A percentile compares a stretch with the other conserved stretches of the same genome.
phyloP scores from a whole-genome alignment of 208 protist genomes.

The Leishmania amazonensis region DNA sequence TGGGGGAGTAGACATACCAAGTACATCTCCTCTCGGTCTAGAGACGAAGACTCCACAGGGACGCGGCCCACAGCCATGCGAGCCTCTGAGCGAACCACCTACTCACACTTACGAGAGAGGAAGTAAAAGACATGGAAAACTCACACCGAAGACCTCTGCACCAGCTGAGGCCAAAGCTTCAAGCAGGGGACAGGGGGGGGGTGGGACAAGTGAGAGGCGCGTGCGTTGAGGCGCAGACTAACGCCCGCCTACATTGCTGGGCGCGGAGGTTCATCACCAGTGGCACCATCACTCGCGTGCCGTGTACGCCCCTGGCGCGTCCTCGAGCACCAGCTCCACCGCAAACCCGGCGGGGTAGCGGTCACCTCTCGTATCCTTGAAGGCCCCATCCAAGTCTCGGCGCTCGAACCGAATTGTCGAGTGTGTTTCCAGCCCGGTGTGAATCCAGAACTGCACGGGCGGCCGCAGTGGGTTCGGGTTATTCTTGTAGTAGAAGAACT shows the following conservation, averaged over 20 bases:
- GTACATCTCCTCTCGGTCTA: neutral
- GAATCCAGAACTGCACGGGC: conserved; percentile 78
- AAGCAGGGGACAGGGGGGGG: too few relatives aligned
- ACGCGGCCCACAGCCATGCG: neutral
- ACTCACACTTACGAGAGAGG: neutral
- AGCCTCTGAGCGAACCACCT: neutral
- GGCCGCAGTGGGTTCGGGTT: conserved; percentile 65
- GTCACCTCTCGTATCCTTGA: conserved; percentile 69
- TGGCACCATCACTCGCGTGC: neutral
- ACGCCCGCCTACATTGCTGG: neutral
- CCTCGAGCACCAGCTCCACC: conserved; percentile 43
- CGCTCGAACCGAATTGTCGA: conserved; percentile 35
- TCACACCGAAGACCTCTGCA: neutral
- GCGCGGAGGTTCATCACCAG: neutral
- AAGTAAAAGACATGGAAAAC: neutral
- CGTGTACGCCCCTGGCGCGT: conserved; percentile 20
- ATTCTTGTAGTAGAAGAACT: conserved; percentile 75
- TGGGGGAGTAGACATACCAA: neutral
- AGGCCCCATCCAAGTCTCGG: conserved; percentile 65
- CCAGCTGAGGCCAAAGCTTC: neutral
- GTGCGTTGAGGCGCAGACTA: neutral
- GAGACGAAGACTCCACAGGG: neutral
- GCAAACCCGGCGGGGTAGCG: conserved; percentile 71
- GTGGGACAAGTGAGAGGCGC: neutral
- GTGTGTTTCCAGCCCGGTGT: conserved; percentile 59